These are phyloP conservation scores for Lactarius sp. DNA, from an alignment of 768 basidiomycete genomes.

Conservation along the genomic window DNA sequence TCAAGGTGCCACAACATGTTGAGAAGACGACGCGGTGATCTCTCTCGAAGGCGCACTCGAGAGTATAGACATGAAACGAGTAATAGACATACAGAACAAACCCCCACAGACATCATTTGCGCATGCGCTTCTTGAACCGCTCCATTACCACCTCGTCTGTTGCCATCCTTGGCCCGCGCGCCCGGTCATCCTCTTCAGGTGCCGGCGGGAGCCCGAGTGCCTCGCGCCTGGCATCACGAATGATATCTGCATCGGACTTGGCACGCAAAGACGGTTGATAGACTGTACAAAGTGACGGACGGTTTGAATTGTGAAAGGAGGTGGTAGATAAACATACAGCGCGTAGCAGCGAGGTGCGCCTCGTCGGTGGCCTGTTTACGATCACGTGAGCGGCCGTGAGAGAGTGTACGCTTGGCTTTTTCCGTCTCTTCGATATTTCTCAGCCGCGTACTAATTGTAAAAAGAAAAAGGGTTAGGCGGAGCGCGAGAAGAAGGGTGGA, in stretches of 20 bases:
- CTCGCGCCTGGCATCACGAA: conserved; percentile 82
- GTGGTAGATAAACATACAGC: conserved; percentile 54
- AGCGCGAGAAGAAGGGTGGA: neutral
- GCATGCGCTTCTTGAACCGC: conserved; percentile 95
- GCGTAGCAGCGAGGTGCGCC: conserved; percentile 77
- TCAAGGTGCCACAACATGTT: no score
- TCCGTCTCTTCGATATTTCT: conserved; percentile 98
- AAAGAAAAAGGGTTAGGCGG: neutral
- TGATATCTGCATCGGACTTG: conserved; percentile 83
- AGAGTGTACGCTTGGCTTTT: conserved; percentile 85
- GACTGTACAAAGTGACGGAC: conserved; percentile 44
- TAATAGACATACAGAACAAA: neutral
- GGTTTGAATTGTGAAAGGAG: neutral
- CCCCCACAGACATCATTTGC: conserved; percentile 43
- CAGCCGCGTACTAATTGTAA: conserved; percentile 61
- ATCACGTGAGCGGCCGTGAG: conserved; percentile 62
- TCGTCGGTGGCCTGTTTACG: conserved; percentile 56
- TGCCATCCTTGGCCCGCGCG: conserved; percentile 65
- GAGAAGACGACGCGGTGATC: no score
- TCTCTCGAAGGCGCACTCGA: neutral
- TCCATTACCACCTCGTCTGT: conserved; percentile 95
- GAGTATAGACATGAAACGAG: neutral
- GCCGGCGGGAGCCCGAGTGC: conserved; percentile 73
- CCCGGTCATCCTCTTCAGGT: conserved; percentile 36
- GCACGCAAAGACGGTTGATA: conserved; percentile 78